Evolutionary conservation across 1,284 basidiomycete species (phyloP), one percentile per base, ranked within the genome.

Genomic region (Tilletia walkeri): DNA sequence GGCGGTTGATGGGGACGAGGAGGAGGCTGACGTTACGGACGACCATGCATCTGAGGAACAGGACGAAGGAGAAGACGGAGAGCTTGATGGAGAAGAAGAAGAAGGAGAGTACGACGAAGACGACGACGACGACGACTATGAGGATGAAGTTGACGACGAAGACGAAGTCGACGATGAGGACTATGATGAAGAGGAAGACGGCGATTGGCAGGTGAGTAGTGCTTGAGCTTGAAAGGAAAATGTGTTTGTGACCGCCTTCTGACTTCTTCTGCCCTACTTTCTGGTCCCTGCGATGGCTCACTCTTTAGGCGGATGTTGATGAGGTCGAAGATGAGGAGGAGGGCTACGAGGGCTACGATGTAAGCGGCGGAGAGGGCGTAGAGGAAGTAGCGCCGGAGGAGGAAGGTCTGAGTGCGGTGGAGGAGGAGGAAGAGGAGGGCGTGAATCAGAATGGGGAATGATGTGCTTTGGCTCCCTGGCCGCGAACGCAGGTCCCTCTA

Each of bases 341-440:
- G 41, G 75, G 73, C 0, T 65, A 45, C 41, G 41, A 45, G 24
- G 24, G 24, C 24, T 30, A 30, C 24, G 24, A 30, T 30, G 24
- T 30, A 30, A 30, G 24, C 41, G 41, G 6, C 14, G 41, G 14
- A 45, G 41, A 45, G 41, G 41, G 6, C 41, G 41, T 9, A 1
- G 41, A 45, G 6, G 41, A 9, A 14, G 41, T 14, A 45, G 41
- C 41, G 14, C 9, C 6, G 50, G 50, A 53, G 20, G 54, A 56
- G 3, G 54, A 56, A 24, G 54, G 54, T 30, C 20, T 56, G n/a
- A 56, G 54, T 10, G 54, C 54, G 20, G 54, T 56, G 20, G 77
- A 72, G 4, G 74, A 76, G 48, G 72, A 71, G 2, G 75, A 75
- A 12, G 75, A 75, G 61, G 75, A 76, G 48, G 75, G 73, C 0